These are phyloP conservation scores for Tetramitus jugosus DNA, from an alignment of 208 protist species.

Conservation along the genomic window DNA sequence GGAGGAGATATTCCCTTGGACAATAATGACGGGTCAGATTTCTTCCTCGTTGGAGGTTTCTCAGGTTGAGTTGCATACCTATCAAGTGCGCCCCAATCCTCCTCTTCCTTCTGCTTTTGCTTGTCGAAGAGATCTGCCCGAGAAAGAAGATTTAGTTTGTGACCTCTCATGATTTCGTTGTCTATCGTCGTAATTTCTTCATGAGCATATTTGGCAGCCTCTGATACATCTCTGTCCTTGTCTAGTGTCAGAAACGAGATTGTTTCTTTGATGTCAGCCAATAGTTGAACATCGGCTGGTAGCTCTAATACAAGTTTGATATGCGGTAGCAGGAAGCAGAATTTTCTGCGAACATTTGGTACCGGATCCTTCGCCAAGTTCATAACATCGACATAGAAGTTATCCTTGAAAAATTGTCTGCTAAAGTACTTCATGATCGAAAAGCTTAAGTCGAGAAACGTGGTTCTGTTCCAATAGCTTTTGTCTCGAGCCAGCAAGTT, in stretches of 20 bases:
- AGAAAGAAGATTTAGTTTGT: too few relatives aligned
- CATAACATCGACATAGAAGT: background rate
- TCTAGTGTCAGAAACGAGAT: constrained; percentile 10
- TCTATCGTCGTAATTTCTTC: background rate
- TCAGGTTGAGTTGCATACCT: too few relatives aligned
- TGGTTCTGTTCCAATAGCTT: background rate
- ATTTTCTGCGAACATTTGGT: background rate
- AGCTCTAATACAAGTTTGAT: background rate
- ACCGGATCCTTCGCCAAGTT: background rate
- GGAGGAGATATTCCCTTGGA: too few relatives aligned
- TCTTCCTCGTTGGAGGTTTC: too few relatives aligned
- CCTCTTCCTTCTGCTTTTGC: background rate
- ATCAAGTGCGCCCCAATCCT: background rate
- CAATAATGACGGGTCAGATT: too few relatives aligned
- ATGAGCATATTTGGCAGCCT: background rate
- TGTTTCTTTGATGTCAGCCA: constrained; percentile 1
- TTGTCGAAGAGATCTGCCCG: background rate
- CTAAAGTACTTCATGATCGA: background rate
- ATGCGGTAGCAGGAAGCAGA: background rate
- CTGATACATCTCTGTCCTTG: constrained; percentile 14
- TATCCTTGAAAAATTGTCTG: background rate
- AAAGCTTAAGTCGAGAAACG: background rate
- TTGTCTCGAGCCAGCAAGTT: background rate
- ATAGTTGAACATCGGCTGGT: background rate
- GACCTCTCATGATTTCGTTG: too few relatives aligned